Evolutionary conservation across 2,329 filamentous ascomycete genomes (phyloP).

Genomic region (Pseudocercospora ulei): DNA sequence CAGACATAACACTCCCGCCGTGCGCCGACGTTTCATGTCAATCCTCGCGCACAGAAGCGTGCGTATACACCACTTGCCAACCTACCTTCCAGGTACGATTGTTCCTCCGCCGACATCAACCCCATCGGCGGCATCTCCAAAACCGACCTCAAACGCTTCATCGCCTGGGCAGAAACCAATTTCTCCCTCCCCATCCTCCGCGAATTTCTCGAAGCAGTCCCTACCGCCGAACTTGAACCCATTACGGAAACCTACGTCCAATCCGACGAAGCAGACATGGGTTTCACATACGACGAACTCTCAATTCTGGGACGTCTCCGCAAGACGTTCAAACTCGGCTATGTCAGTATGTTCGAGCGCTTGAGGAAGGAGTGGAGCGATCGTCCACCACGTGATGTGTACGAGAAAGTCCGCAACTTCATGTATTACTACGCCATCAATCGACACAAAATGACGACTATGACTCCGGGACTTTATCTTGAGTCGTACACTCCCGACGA

Average conservation of each 20-base stretch:
- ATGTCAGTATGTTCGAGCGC: constrained; percentile 47
- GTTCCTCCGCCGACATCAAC: constrained; percentile 47
- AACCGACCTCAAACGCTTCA: constrained; percentile 61
- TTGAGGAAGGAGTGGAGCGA: constrained; percentile 46
- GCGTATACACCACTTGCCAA: no score
- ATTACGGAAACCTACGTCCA: constrained; percentile 54
- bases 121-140: constrained; percentile 57
- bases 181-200: constrained; percentile 57
- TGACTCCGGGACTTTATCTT: constrained; percentile 50
- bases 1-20: no score
- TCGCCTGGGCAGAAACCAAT: constrained; percentile 50
- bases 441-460: constrained; percentile 54
- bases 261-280: constrained; percentile 49
- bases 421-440: constrained; percentile 54
- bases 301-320: constrained; percentile 46
- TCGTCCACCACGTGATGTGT: constrained; percentile 30
- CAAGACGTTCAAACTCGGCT: constrained; percentile 48
- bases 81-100: no score
- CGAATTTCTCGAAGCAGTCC: constrained; percentile 52
- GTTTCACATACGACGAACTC: constrained; percentile 48
- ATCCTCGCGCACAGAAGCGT: no score
- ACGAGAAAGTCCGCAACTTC: constrained; percentile 40
- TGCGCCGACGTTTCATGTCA: no score
- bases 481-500: constrained; percentile 42
- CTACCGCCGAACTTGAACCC: constrained; percentile 49